A percentile compares a stretch with the other conserved stretches of the same genome.
Conservation (phyloP, 805 yeast species). For the Spathaspora girioi region DNA sequence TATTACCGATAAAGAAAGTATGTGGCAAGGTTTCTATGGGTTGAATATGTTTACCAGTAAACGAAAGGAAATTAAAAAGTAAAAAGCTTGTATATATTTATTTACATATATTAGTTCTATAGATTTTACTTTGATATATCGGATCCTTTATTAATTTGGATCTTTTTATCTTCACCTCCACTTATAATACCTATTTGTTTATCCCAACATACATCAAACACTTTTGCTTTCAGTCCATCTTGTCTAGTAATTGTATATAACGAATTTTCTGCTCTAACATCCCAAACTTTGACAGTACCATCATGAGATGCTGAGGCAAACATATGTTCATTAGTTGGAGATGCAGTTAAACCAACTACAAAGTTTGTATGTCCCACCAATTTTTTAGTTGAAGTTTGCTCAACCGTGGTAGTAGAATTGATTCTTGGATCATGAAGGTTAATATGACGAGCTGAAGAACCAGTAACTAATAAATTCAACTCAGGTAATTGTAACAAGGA, state of each 20-base stretch:
- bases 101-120: conserved; percentile 2
- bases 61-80: conserved; percentile 21
- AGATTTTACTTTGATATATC: conserved; percentile 18
- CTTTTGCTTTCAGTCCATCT: conserved; percentile 54
- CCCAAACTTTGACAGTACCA: conserved; percentile 95
- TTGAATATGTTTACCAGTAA: conserved; percentile 53
- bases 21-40: conserved; percentile 81
- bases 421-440: conserved; percentile 89
- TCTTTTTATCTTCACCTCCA: conserved; percentile 92
- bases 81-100: neutral
- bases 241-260: conserved; percentile 82
- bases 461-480: conserved; percentile 74
- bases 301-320: conserved; percentile 93
- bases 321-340: conserved; percentile 78
- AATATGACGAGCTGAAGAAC: conserved; percentile 98
- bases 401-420: conserved; percentile 42
- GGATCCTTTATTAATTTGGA: conserved; percentile 67
- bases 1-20: conserved; percentile 58
- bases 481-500: conserved; percentile 68
- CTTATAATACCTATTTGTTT: conserved; percentile 74
- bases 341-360: conserved; percentile 72
- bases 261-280: conserved; percentile 78
- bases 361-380: conserved; percentile 88
- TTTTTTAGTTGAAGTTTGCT: conserved; percentile 48
- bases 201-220: conserved; percentile 87